phyloP scores from a whole-genome alignment of 352 stramenopile species.

The Globisporangium ultimum region DNA sequence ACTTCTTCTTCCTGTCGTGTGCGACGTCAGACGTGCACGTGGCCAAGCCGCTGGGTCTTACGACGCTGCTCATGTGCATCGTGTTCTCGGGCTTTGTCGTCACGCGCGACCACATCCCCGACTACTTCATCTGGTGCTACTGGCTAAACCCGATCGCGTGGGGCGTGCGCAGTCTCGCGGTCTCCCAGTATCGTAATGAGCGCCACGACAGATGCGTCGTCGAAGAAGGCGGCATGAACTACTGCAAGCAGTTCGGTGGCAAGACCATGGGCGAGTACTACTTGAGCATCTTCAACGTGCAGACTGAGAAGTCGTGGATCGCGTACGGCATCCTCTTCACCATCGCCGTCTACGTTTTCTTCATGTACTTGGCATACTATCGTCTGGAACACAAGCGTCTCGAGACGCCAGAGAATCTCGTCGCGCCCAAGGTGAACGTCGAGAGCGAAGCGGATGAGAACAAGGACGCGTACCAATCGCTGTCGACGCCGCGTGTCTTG shows the following conservation, averaged over 20 bases:
- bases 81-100: conserved; percentile 48
- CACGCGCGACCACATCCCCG: conserved; percentile 26
- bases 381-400: conserved; percentile 11
- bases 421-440: conserved; percentile 13
- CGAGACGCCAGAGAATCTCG: conserved; percentile 12
- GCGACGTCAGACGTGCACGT: conserved; percentile 30
- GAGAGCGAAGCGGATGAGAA: conserved; percentile 4
- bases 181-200: conserved; percentile 29
- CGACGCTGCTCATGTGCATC: conserved; percentile 29
- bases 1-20: conserved; percentile 42
- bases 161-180: conserved; percentile 29
- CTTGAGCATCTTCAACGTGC: conserved; percentile 28
- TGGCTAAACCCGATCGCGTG: conserved; percentile 51
- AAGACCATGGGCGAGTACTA: conserved; percentile 37
- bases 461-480: conserved; percentile 8
- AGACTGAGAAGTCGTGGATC: conserved; percentile 21
- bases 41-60: conserved; percentile 34
- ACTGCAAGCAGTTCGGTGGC: conserved; percentile 26
- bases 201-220: conserved; percentile 20
- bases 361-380: conserved; percentile 5
- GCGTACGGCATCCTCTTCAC: conserved; percentile 10
- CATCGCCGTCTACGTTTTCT: conserved; percentile 7
- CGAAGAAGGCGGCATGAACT: conserved; percentile 23
- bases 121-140: conserved; percentile 50
- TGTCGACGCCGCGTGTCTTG: neutral